Percentiles rank a stretch among this genome's conserved stretches.
Conservation (phyloP, 139 green algal genomes). For the Volvox reticuliferus region DNA sequence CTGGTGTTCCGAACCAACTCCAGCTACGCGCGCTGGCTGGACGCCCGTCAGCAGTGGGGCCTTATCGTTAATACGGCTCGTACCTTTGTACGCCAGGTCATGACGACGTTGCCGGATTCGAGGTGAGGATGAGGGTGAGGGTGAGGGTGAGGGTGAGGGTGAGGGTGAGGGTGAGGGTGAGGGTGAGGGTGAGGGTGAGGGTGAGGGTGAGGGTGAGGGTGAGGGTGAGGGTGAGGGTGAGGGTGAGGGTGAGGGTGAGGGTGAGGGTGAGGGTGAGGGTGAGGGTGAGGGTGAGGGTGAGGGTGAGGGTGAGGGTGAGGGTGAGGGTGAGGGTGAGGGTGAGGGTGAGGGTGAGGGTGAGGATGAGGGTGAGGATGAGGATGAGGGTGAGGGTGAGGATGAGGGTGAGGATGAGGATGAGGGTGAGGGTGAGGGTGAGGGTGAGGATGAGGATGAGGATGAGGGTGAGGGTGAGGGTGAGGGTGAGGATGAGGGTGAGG, state of each 20-base stretch:
- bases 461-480: neutral
- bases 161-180: too few relatives aligned
- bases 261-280: neutral
- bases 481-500: neutral
- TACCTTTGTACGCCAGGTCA: conserved; percentile 30
- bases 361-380: neutral
- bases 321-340: neutral
- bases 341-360: neutral
- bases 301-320: neutral
- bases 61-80: conserved; percentile 53
- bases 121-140: neutral
- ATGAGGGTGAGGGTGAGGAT: neutral
- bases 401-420: neutral
- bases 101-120: conserved; percentile 22
- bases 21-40: conserved; percentile 53
- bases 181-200: neutral
- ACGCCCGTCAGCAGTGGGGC: conserved; percentile 57
- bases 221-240: neutral
- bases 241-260: neutral
- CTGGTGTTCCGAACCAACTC: conserved; percentile 72
- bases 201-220: neutral
- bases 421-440: too few relatives aligned
- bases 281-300: neutral
- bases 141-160: neutral
- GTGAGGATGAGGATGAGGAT: neutral